phyloP scores from a whole-genome alignment of 1,284 basidiomycete species.

The Rhizopogon hawkerae region DNA sequence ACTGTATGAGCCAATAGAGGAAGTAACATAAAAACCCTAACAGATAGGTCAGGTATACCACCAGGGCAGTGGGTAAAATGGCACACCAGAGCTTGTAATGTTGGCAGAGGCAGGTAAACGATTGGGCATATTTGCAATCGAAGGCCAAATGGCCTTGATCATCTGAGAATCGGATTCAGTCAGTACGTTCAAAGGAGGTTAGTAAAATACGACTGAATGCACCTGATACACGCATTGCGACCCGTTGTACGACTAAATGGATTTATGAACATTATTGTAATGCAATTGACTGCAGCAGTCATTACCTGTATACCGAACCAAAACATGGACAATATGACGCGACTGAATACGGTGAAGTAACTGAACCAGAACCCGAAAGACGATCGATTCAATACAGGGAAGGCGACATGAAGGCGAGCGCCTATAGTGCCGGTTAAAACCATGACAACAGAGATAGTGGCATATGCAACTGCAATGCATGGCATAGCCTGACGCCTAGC shows the following conservation, averaged over 20 bases:
- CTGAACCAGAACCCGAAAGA: constrained; percentile 61
- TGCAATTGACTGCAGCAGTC: not conserved
- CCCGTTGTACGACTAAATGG: constrained; percentile 18
- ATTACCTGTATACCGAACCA: constrained; percentile 49
- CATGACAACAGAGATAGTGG: constrained; percentile 39
- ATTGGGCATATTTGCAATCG: constrained; percentile 46
- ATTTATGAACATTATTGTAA: not conserved
- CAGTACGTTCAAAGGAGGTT: not conserved
- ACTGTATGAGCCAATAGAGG: constrained; percentile 56
- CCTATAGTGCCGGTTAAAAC: constrained; percentile 51
- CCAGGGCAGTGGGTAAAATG: not conserved
- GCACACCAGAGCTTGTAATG: constrained; percentile 45
- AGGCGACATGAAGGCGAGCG: constrained; percentile 53
- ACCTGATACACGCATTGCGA: constrained; percentile 26
- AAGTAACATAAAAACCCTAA: constrained; percentile 49
- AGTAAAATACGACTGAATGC: not conserved
- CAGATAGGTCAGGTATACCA: constrained; percentile 1
- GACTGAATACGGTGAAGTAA: constrained; percentile 54
- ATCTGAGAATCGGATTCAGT: constrained; percentile 29
- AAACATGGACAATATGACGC: constrained; percentile 52
- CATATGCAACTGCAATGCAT: constrained; percentile 43
- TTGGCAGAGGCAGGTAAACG: constrained; percentile 41
- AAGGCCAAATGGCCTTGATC: constrained; percentile 61
- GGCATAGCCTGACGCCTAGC: constrained; percentile 42
- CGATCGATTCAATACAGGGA: constrained; percentile 54